Evolutionary conservation across 495 filamentous ascomycete species (phyloP).

Genomic region (Elaphomyces granulatus): DNA sequence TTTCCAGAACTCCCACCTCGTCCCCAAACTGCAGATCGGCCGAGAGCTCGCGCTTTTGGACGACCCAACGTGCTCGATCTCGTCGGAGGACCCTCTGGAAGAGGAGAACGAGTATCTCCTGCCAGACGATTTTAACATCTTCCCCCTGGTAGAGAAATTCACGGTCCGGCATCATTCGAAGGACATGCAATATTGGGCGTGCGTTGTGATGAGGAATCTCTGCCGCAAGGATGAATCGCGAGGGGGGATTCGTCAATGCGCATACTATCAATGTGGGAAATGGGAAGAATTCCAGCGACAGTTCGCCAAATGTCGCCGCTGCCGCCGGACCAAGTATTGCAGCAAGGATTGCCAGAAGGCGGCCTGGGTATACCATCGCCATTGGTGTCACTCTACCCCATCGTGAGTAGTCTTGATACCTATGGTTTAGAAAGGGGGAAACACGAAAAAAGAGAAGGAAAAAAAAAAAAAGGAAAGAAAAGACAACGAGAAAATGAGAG

Average conservation of each 20-base stretch:
- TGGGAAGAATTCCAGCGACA: conserved; percentile 95
- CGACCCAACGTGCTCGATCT: conserved; percentile 35
- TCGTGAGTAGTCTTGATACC: conserved; percentile 6
- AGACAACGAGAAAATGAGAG: no score
- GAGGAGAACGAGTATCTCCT: conserved; percentile 81
- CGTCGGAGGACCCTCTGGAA: conserved; percentile 38
- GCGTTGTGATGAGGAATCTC: conserved; percentile 95
- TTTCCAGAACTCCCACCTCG: conserved; percentile 88
- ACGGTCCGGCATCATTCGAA: conserved; percentile 85
- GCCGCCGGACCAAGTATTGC: conserved; percentile 96
- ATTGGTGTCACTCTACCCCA: conserved; percentile 80
- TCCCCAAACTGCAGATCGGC: conserved; percentile 82
- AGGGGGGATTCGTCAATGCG: conserved; percentile 91
- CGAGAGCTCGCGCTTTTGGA: conserved; percentile 69
- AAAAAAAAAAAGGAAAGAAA: no score
- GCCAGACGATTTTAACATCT: conserved; percentile 93
- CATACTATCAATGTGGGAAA: conserved; percentile 93
- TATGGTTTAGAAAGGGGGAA: no score
- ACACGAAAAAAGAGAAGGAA: no score
- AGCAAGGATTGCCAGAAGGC: conserved; percentile 99
- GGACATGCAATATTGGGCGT: conserved; percentile 99
- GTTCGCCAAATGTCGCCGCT: conserved; percentile 94
- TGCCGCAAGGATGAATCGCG: conserved; percentile 93
- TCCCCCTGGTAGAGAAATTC: conserved; percentile 95
- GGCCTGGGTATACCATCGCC: conserved; percentile 92